Evolutionary conservation across 1,139 yeast genomes (phyloP), one percentile per base, ranked within the genome.

Genomic region (Candida neerlandica): DNA sequence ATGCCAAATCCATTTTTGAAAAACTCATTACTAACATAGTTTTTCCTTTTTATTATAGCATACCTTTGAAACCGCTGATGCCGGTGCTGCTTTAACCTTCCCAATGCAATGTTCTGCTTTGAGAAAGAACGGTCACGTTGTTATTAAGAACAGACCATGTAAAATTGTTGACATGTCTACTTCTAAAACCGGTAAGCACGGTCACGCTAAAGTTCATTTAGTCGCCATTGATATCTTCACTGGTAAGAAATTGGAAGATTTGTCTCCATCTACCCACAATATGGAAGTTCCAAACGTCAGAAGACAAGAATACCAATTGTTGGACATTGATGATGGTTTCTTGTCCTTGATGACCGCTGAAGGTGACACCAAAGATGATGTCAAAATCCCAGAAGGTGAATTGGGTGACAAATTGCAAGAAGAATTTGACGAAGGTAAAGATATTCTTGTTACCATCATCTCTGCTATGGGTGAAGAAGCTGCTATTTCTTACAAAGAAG

Each of bases 101-200:
- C 99, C 99, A 86, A 82, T 88, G 86, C 99, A 94, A 86, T 94
- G 99, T 88, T 94, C 99, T 70, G 97, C 99, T 65, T 90, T 94
- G 80, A 92, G 99, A 85, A 95, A 94, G 95, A 89, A 85, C 85
- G 99, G 99, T 70, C 96, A 90, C 86, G 99, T 94, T 74, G 96
- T 86, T 68, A 94, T 94, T 82, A 95, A 95, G 85, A 84, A 90
- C 71, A 95, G 99, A 86, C 99, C 99, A 76, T 94, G 99, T 86
- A 94, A 94, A 88, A 94, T 94, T 78, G 95, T 94, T 69, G 99
- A 94, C 78, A 94, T 94, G 99, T 94, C 99, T 60, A 94, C 99
- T 72, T 94, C 99, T 71, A 94, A 94, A 89, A 94, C 99, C 67
- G 99, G 99, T 82, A 94, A 94, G 97, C 99, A 94, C 88, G 99